Evolutionary conservation across 2,329 filamentous ascomycete species (phyloP).

Genomic region (Magnaporthiopsis rhizophila): DNA sequence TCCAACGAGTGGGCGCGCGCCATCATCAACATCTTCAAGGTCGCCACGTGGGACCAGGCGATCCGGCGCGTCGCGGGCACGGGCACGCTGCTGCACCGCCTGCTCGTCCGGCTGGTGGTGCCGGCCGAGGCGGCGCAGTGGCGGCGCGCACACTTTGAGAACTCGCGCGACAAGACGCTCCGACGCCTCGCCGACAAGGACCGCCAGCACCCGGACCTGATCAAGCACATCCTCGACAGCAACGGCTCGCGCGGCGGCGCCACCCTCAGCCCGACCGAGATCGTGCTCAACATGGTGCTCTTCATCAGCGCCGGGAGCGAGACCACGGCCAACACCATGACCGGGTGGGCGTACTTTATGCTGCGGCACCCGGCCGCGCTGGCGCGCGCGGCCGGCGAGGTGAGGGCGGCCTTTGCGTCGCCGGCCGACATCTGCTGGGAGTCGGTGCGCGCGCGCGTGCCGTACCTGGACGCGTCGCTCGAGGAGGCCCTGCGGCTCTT

Average conservation of each 20-base stretch:
- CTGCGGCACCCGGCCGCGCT: slow-evolving; percentile 14
- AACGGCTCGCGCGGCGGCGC: slow-evolving; percentile 15
- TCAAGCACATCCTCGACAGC: slow-evolving; percentile 17
- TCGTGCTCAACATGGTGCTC: slow-evolving; percentile 17
- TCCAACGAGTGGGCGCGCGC: slow-evolving; percentile 19
- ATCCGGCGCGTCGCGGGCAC: too few species aligned
- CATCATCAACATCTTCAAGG: slow-evolving; percentile 17
- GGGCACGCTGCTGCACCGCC: too few species aligned
- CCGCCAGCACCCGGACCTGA: slow-evolving; percentile 17
- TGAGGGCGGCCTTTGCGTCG: slow-evolving; percentile 19
- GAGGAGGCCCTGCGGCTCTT: slow-evolving; percentile 28
- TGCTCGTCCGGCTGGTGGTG: too few species aligned
- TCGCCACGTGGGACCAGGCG: slow-evolving; percentile 17
- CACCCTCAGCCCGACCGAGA: slow-evolving; percentile 14
- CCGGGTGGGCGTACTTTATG: slow-evolving; percentile 19
- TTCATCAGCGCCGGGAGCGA: slow-evolving; percentile 20
- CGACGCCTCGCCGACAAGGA: slow-evolving; percentile 14
- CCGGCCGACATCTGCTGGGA: slow-evolving; percentile 18
- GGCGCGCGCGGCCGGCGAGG: slow-evolving; percentile 11
- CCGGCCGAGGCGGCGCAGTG: slow-evolving; percentile 9
- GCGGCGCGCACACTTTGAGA: slow-evolving; percentile 15
- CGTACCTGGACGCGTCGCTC: slow-evolving; percentile 29
- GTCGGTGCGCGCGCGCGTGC: slow-evolving; percentile 19
- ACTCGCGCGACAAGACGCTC: slow-evolving; percentile 16
- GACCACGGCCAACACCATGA: slow-evolving; percentile 19